phyloP scores from a whole-genome alignment of 2,329 filamentous ascomycete species.

The Ambrosiella xylebori region DNA sequence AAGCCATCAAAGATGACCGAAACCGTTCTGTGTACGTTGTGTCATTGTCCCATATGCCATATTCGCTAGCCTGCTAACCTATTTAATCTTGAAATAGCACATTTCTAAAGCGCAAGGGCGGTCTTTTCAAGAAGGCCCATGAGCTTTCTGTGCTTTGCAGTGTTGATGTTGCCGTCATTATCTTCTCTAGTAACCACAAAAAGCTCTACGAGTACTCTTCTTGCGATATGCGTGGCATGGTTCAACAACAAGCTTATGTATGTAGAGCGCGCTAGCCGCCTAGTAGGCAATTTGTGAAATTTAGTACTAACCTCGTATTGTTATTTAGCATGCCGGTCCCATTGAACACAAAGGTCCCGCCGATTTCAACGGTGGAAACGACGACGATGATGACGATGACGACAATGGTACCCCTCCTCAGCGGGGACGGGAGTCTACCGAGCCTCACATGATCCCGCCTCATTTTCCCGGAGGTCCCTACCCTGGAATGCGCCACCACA shows the following conservation, averaged over 20 bases:
- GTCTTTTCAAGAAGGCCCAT: slow-evolving; percentile 98
- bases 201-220: slow-evolving; percentile 98
- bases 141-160: slow-evolving; percentile 96
- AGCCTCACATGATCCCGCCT: slow-evolving; percentile 47
- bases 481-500: slow-evolving; percentile 64
- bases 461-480: slow-evolving; percentile 54
- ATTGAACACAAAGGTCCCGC: slow-evolving; percentile 92
- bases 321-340: slow-evolving; percentile 61
- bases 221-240: slow-evolving; percentile 76
- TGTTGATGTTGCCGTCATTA: slow-evolving; percentile 95
- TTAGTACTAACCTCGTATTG: slow-evolving; percentile 12
- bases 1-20: slow-evolving; percentile 95
- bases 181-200: slow-evolving; percentile 88
- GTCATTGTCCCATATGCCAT: not conserved
- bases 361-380: slow-evolving; percentile 77
- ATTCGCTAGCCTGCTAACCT: not conserved
- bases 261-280: slow-evolving; percentile 22
- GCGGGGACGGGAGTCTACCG: slow-evolving; percentile 35
- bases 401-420: slow-evolving; percentile 57
- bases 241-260: slow-evolving; percentile 81
- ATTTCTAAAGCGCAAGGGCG: slow-evolving; percentile 95
- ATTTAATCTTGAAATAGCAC: slow-evolving; percentile 40
- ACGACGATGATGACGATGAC: slow-evolving; percentile 71
- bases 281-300: slow-evolving; percentile 8
- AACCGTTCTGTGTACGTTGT: slow-evolving; percentile 84